Evolutionary conservation across 768 basidiomycete genomes (phyloP).

Genomic region (Suillus decipiens): DNA sequence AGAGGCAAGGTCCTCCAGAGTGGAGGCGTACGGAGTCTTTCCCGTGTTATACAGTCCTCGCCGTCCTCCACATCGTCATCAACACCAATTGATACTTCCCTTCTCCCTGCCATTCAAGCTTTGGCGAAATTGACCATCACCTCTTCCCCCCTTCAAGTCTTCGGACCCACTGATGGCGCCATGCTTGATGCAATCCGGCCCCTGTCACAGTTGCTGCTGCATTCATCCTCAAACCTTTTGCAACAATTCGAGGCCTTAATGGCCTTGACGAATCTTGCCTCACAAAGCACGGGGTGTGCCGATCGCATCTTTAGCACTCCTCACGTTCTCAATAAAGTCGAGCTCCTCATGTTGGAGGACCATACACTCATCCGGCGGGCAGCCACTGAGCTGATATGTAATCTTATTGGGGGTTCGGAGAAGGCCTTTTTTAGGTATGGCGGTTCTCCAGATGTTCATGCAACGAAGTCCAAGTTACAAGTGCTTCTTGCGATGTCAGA

Average conservation of each 20-base stretch:
- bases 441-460: slow-evolving; percentile 40
- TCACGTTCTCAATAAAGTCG: slow-evolving; percentile 63
- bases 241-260: slow-evolving; percentile 93
- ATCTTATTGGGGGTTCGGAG: slow-evolving; percentile 80
- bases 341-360: slow-evolving; percentile 79
- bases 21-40: slow-evolving; percentile 74
- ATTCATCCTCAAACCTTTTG: slow-evolving; percentile 66
- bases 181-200: slow-evolving; percentile 85
- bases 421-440: slow-evolving; percentile 74
- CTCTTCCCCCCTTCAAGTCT: slow-evolving; percentile 84
- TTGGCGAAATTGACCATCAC: slow-evolving; percentile 94
- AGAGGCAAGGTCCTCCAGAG: slow-evolving; percentile 75
- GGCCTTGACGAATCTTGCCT: slow-evolving; percentile 95
- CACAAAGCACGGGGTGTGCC: slow-evolving; percentile 66
- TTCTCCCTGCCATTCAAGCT: slow-evolving; percentile 77
- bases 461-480: slow-evolving; percentile 64
- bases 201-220: slow-evolving; percentile 70
- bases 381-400: slow-evolving; percentile 89
- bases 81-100: slow-evolving; percentile 28
- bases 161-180: slow-evolving; percentile 79
- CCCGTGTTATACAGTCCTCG: slow-evolving; percentile 52
- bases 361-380: slow-evolving; percentile 83
- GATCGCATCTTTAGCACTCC: slow-evolving; percentile 64
- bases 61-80: slow-evolving; percentile 35
- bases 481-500: slow-evolving; percentile 84